phyloP scores from a whole-genome alignment of 371 early-diverging fungal species.

The Rhizopus delemar region DNA sequence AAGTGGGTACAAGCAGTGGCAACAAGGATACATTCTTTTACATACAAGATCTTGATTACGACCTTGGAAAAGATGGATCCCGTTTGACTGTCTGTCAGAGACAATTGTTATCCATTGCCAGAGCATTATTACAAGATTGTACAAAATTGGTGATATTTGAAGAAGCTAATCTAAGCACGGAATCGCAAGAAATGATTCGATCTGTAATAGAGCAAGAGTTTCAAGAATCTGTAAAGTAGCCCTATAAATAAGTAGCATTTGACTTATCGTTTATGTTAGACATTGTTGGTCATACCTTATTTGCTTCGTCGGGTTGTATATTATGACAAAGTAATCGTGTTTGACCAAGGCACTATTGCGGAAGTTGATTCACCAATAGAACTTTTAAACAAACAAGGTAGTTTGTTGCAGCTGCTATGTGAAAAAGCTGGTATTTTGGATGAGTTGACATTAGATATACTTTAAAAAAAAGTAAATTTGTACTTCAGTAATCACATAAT shows the following conservation, averaged over 20 bases:
- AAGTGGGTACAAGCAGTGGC: neutral
- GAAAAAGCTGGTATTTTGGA: conserved; percentile 36
- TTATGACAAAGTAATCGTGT: conserved; percentile 54
- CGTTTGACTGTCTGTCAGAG: conserved; percentile 82
- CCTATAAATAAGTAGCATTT: neutral
- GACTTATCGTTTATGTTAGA: conserved; percentile 41
- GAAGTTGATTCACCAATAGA: conserved; percentile 75
- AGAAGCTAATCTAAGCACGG: conserved; percentile 68
- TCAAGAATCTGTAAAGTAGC: conserved; percentile 53
- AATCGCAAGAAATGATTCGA: conserved; percentile 76
- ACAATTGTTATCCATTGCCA: conserved; percentile 79
- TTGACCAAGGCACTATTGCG: conserved; percentile 73
- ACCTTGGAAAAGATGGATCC: conserved; percentile 58
- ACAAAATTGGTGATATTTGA: conserved; percentile 77
- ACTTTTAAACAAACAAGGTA: conserved; percentile 33
- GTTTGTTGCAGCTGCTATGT: conserved; percentile 33
- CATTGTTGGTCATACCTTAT: conserved; percentile 84
- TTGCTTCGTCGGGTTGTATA: conserved; percentile 70
- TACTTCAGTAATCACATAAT: neutral
- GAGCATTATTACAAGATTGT: conserved; percentile 74
- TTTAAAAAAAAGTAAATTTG: conserved; percentile 11
- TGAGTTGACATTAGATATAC: conserved; percentile 24
- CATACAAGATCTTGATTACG: conserved; percentile 57
- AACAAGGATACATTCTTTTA: conserved; percentile 13
- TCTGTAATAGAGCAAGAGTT: conserved; percentile 81